Base-by-base conservation (phyloP, 768 basidiomycete genomes). In the Termitomyces sp. region DNA sequence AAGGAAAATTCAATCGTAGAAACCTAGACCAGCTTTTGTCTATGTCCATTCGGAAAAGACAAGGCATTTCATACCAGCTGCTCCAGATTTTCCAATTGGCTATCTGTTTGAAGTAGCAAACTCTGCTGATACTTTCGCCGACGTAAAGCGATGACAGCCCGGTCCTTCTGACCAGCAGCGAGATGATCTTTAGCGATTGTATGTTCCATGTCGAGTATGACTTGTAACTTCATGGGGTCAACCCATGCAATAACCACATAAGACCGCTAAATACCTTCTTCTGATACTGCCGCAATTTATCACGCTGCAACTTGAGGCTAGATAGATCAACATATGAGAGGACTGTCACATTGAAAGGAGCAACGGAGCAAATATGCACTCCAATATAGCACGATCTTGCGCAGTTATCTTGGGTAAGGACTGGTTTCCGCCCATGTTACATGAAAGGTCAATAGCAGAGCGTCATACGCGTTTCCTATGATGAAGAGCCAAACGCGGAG, bases 1-100 rank as follows among this genome's bases (percentile, higher is more conserved):
- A 95, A 79, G 7, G 97, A 94, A 75, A 97, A 98, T 70, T 99
- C 97, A 65, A 99, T 97, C 0, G 89, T 91, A 4, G 93, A 91
- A 26, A 98, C 94, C 96, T 99, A 51, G 66, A 18, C n/a, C 41
- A 22, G 41, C 34, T 29, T 37, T 39, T 42, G 20, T 15, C 50
- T 20, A 1, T 31, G 3, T 20, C 39, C 16, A 39, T 10, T 49
- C n/a, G 1, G 48, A 5, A 13, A 20, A 61, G 46, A 47, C 37
- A 47, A 12, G 18, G 24, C 13, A n/a, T 33, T 24, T 37, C 85
- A 60, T 60, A 94, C 96, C 50, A 98, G 77, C 60, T 93, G 86
- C 72, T 98, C 94, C 56, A 98, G 71, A 56, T 84, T 91, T 75
- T 89, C 90, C 24, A 98, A 74, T 68, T 99, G 97, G 5, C 77